Base-by-base conservation (phyloP, 2,329 filamentous ascomycete genomes). In the Epichloe sylvatica region DNA sequence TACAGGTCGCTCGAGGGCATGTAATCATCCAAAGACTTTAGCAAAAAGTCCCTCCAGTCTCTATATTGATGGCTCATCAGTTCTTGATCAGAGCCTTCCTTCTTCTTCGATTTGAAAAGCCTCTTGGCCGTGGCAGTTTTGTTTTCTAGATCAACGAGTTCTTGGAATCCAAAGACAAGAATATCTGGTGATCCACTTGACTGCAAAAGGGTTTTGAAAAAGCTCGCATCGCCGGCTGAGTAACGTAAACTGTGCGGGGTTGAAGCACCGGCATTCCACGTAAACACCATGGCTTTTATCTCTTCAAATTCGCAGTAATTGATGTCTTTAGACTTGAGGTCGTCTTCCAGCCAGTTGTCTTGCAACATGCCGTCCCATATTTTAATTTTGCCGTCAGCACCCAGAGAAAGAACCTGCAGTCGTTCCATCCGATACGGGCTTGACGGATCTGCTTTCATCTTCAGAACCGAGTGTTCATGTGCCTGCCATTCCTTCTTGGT, bases 61-160 rank as follows among this genome's bases (percentile, higher is more conserved):
- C 92, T 86, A 65, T 98, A 98, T 62, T 96, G 90, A 57, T 94
- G 90, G 65, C 88, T 94, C 87, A 97, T 97, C 57, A 90, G 80
- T 64, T 96, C 89, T 59, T 86, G 83, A 46, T 88, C 84, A 1
- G 84, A 80, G 11, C 83, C 80, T 33, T 85, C 81, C 60, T 87
- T 86, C 62, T 95, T 94, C 65, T 92, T 92, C 57, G 85, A 87
- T 61, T 90, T 92, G 63, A 97, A 83, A 57, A 97, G 81, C 49
- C 86, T 88, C 68, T 92, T 96, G n/a, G 92, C 92, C 21, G 91
- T 97, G 46, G 94, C 85, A 57, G 90, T 94, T 70, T 97, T 97
- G 68, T 98, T 87, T 64, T 98, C 92, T 7, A 98, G 73, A 61
- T 98, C 92, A 4, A 98, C 92, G n/a, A 98, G 75, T 66, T 98